Percentiles rank a stretch among this genome's conserved stretches.
Evolutionary conservation across 129 eudicot species (phyloP).

Genomic region (Saussurea involucrata): DNA sequence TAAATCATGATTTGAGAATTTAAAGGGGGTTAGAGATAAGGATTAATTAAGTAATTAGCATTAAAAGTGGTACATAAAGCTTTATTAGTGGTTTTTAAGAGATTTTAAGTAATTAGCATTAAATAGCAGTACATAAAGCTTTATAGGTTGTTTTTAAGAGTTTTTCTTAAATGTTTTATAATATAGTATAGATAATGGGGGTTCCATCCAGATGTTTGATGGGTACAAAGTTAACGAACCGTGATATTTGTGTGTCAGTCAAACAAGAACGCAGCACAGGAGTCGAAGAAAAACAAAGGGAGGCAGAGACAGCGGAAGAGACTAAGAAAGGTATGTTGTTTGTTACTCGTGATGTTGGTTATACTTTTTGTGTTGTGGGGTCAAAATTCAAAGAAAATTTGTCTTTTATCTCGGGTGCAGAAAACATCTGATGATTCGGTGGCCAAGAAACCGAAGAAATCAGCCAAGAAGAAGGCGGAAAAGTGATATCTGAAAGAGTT

Average conservation of each 20-base stretch:
- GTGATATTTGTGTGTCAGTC: slow-evolving; percentile 21
- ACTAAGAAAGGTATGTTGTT: slow-evolving; percentile 47
- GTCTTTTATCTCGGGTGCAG: slow-evolving; percentile 25
- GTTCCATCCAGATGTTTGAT: not conserved
- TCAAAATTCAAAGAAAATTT: not conserved
- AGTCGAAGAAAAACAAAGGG: slow-evolving; percentile 54
- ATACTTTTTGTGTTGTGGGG: not conserved
- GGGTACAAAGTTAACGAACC: not conserved
- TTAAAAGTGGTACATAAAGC: too few relatives aligned
- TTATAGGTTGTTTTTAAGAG: too few relatives aligned
- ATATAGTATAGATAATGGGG: too few relatives aligned
- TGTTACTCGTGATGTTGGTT: not conserved
- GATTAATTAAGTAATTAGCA: too few relatives aligned
- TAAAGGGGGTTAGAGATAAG: too few relatives aligned
- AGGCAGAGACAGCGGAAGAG: slow-evolving; percentile 58
- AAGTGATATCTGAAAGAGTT: slow-evolving; percentile 33
- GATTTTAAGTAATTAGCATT: too few relatives aligned
- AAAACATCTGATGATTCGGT: slow-evolving; percentile 26
- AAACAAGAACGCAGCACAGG: slow-evolving; percentile 27
- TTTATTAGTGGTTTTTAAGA: too few relatives aligned
- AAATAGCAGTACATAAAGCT: too few relatives aligned
- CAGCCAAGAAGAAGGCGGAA: slow-evolving; percentile 53
- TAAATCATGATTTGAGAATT: too few relatives aligned
- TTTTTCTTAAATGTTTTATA: too few relatives aligned
- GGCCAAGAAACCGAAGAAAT: slow-evolving; percentile 20